Base-by-base conservation (phyloP, 192 early-diverging fungal genomes). In the Coemansia sp. region DNA sequence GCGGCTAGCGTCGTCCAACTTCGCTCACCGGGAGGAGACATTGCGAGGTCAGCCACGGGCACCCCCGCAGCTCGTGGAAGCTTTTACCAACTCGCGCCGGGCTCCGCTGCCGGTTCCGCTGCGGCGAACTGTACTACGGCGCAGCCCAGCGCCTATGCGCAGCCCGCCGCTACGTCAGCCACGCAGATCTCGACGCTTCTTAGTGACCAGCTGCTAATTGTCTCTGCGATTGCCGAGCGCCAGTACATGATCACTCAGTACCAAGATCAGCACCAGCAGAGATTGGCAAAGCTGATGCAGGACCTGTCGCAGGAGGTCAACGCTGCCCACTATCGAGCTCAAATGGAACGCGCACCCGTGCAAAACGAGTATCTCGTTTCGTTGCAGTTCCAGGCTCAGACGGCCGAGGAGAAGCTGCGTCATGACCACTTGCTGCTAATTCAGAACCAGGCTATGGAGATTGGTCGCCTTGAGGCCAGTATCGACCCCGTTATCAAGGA, bases 401-500 rank as follows among this genome's bases (percentile, higher is more conserved):
- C 62, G 2, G 48, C 67, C 2, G 67, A 82, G 33, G 75, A 69
- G 37, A 39, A 42, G 2, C 47, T 76, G 21, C 61, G 64, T 0
- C 41, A 62, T 21, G 73, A 76, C 28, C 68, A 61, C 31, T 35
- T 67, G 18, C 79, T 76, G 70, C 39, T 62, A 0, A 36, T 59
- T 6, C 69, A 82, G 48, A 45, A 56, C 23, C 74, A 76, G 20
- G 62, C 70, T 7, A 37, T 63, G 10, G 64, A 76, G 42, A 72
- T 82, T 28, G 66, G 64, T 0, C 79, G 66, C 33, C 66, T 82
- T 20, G 79, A 82, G 42, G 53, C 66, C 48, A 66, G 65, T 26
- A 50, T 73, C 9, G 79, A 82, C 35, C 79, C 79, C 0, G 73
- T 82, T 2, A 76, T 82, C 42, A 66, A 64, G 47, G 74, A 76